Conservation (phyloP, 257 asterid genomes). For the Galeopsis tetrahit region DNA sequence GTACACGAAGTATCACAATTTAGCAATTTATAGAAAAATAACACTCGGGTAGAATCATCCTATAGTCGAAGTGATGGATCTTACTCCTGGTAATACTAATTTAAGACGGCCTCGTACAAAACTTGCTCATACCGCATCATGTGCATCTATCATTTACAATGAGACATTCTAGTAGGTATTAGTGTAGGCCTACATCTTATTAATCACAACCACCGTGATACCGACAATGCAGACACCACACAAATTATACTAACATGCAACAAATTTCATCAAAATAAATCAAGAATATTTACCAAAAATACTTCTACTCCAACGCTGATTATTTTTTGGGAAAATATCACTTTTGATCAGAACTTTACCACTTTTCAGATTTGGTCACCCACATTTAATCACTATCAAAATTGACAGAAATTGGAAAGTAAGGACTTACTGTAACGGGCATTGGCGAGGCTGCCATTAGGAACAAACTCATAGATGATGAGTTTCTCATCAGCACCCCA, state of each 20-base stretch:
- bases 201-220: background rate
- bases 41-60: no score
- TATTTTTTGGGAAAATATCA: no score
- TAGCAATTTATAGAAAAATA: no score
- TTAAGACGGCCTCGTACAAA: no score
- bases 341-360: no score
- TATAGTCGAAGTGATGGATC: no score
- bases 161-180: background rate
- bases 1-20: no score
- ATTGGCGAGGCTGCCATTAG: constrained; percentile 92
- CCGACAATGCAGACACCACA: background rate
- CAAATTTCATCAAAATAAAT: background rate
- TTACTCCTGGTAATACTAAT: no score
- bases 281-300: background rate
- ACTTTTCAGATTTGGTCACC: no score
- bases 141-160: background rate
- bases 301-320: no score
- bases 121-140: no score
- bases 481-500: constrained; percentile 96
- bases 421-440: constrained; percentile 81
- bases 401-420: background rate
- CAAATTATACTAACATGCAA: background rate
- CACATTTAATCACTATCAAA: no score
- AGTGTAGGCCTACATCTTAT: background rate
- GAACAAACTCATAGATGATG: constrained; percentile 89